Evolutionary conservation across 2,329 filamentous ascomycete genomes (phyloP).

Genomic region (Davidsoniella australis): DNA sequence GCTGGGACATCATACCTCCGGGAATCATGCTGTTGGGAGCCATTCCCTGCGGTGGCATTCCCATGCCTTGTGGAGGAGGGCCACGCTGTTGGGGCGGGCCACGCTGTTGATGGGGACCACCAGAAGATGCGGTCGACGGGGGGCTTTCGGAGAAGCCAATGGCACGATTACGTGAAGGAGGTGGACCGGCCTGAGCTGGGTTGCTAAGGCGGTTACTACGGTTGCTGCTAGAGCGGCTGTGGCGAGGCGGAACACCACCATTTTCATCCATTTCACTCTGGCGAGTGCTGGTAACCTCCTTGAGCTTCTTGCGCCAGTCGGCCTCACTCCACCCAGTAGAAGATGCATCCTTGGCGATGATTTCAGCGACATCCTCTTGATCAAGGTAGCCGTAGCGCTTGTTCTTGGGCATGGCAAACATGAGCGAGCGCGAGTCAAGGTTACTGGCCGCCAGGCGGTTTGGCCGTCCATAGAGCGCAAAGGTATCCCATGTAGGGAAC

Average conservation of each 20-base stretch:
- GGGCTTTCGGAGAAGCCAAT: conserved; percentile 43
- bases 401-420: conserved; percentile 94
- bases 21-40: conserved; percentile 5
- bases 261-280: conserved; percentile 49
- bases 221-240: conserved; percentile 38
- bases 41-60: conserved; percentile 1
- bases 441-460: conserved; percentile 74
- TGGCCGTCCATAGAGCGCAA: conserved; percentile 78
- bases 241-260: conserved; percentile 20
- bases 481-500: conserved; percentile 88
- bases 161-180: conserved; percentile 19
- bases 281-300: conserved; percentile 67
- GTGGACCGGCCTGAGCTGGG: conserved; percentile 19
- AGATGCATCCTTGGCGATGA: conserved; percentile 57
- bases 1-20: neutral
- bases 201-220: conserved; percentile 38
- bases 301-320: conserved; percentile 79
- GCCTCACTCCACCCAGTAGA: conserved; percentile 66
- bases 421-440: conserved; percentile 72
- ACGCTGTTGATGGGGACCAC: conserved; percentile 1
- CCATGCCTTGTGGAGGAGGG: neutral
- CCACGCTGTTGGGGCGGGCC: neutral
- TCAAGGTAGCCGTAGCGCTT: conserved; percentile 82
- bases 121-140: conserved; percentile 17
- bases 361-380: conserved; percentile 61